A percentile compares a stretch with the other conserved stretches of the same genome.
Evolutionary conservation across 768 basidiomycete species (phyloP).

Genomic region (Candolleomyces eurysporus): DNA sequence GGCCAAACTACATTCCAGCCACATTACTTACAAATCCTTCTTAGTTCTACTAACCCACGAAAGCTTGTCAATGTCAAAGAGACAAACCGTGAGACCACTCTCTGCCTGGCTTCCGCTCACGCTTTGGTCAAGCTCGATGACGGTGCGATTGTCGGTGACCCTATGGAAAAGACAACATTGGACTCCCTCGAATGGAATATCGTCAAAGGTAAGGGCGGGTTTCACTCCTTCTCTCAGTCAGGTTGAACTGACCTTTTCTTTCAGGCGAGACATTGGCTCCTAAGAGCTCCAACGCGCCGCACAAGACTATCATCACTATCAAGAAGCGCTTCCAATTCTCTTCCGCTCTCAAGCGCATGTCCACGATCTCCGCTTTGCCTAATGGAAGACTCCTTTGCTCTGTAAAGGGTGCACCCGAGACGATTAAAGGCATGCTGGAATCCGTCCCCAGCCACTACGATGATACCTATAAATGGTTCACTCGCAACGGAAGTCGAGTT

Average conservation of each 20-base stretch:
- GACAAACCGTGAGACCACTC: constrained; percentile 71
- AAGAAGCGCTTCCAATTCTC: constrained; percentile 97
- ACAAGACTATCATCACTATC: constrained; percentile 65
- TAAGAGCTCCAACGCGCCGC: constrained; percentile 47
- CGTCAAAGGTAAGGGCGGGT: constrained; percentile 58
- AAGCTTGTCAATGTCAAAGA: constrained; percentile 80
- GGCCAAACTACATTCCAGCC: not conserved
- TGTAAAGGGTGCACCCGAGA: constrained; percentile 98
- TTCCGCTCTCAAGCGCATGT: constrained; percentile 97
- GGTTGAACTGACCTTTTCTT: constrained; percentile 50
- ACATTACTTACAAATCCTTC: constrained; percentile 9
- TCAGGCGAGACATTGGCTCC: constrained; percentile 69
- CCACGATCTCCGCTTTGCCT: constrained; percentile 72
- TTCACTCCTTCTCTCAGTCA: constrained; percentile 10
- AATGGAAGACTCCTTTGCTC: constrained; percentile 61
- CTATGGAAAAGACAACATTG: constrained; percentile 97
- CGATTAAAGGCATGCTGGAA: constrained; percentile 84
- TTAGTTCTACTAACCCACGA: constrained; percentile 55
- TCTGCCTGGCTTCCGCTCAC: constrained; percentile 91
- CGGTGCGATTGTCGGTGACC: constrained; percentile 92
- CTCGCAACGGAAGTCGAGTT: constrained; percentile 89
- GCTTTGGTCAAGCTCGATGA: constrained; percentile 94
- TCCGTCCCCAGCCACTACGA: constrained; percentile 80
- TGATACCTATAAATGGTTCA: constrained; percentile 93
- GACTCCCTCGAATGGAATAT: constrained; percentile 90